These are phyloP conservation scores for Ambrosia trifida DNA, from an alignment of 129 eudicot genomes.

Conservation along the genomic window DNA sequence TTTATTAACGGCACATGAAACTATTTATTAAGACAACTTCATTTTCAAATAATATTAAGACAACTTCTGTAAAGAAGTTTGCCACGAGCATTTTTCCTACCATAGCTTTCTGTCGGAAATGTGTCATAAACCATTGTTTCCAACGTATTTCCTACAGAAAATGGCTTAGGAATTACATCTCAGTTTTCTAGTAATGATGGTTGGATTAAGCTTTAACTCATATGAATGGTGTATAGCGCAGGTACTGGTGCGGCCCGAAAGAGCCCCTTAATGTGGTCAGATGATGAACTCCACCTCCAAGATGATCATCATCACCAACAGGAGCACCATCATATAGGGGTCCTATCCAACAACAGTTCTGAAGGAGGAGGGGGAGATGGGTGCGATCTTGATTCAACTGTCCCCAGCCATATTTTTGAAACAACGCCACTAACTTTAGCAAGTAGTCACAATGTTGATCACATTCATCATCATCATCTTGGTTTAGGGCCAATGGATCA, in stretches of 20 bases:
- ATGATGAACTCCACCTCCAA: slow-evolving; percentile 43
- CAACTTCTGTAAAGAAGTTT: too few relatives aligned
- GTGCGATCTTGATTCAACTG: slow-evolving; percentile 36
- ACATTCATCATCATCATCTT: slow-evolving; percentile 28
- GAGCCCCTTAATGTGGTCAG: slow-evolving; percentile 47
- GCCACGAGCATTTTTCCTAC: too few relatives aligned
- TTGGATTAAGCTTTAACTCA: slow-evolving; percentile 3
- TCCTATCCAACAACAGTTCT: slow-evolving; percentile 41
- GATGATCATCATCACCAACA: slow-evolving; percentile 34
- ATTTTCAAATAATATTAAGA: too few relatives aligned
- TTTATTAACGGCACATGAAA: too few relatives aligned
- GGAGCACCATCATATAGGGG: slow-evolving; percentile 32
- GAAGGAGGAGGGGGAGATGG: slow-evolving; percentile 42
- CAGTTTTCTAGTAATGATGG: not conserved
- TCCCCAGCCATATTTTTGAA: slow-evolving; percentile 34
- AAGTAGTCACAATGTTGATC: slow-evolving; percentile 26
- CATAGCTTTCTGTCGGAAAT: too few relatives aligned
- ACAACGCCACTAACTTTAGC: slow-evolving; percentile 37
- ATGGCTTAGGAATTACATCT: too few relatives aligned
- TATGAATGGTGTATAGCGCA: slow-evolving; percentile 34
- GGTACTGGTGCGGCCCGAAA: slow-evolving; percentile 37
- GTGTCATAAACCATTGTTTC: too few relatives aligned
- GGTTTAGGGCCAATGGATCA: slow-evolving; percentile 38
- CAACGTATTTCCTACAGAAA: too few relatives aligned
- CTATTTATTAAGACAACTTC: too few relatives aligned